Conservation (phyloP, 129 eudicot genomes). For the Ambrosia trifida region DNA sequence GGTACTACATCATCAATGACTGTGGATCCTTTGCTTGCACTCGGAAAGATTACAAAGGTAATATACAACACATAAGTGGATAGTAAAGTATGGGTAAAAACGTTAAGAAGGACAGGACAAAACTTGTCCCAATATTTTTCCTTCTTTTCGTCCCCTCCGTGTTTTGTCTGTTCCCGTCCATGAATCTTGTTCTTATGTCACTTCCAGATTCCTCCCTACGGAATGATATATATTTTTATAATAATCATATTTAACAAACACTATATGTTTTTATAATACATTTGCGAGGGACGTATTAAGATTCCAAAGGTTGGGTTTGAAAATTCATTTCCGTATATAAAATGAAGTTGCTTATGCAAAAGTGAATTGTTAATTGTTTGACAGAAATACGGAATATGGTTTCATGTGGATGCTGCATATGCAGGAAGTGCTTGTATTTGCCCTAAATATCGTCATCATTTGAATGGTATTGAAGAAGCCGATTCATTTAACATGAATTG, state of each 20-base stretch:
- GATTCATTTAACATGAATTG: constrained; percentile 95
- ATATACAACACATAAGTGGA: neutral
- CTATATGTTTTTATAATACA: too few species aligned
- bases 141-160: neutral
- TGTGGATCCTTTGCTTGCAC: constrained; percentile 81
- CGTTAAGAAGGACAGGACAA: neutral
- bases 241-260: neutral
- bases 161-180: neutral
- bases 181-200: neutral
- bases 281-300: too few species aligned
- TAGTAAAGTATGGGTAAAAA: neutral
- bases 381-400: constrained; percentile 80
- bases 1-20: constrained; percentile 97
- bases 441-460: constrained; percentile 79
- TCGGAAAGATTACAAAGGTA: constrained; percentile 82
- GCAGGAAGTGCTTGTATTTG: constrained; percentile 99
- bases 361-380: constrained; percentile 25
- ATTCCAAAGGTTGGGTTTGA: neutral
- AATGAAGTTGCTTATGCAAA: constrained; percentile 17
- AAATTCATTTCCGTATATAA: neutral
- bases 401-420: constrained; percentile 97
- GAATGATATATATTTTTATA: neutral
- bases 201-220: neutral
- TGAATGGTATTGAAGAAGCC: constrained; percentile 90
- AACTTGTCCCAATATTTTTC: neutral